Evolutionary conservation across 768 basidiomycete species (phyloP), one percentile per base, ranked within the genome.

Genomic region (Mycena floridula): DNA sequence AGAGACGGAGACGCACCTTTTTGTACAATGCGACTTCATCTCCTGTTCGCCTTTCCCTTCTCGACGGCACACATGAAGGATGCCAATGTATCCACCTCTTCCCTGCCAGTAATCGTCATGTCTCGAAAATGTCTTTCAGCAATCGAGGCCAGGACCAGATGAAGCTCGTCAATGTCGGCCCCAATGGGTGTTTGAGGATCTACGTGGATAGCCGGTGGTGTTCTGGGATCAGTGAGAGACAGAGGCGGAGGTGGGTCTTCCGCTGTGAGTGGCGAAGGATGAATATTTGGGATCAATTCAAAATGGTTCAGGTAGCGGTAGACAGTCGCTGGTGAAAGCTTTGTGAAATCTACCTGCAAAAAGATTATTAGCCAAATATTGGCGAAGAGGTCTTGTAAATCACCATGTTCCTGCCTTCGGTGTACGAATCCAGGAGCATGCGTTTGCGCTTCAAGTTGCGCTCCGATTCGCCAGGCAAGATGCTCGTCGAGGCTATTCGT

Each of bases 71-170:
- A 81, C 84, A 89, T 84, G 53, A 90, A 89, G 24, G 81, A 76
- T 16, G 85, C 84, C 30, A 90, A 66, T n/a, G 81, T 85, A 48
- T 90, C 89, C 38, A 87, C 80, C 61, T 91, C 89, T 60, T 82
- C 82, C 42, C 81, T 70, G 11, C 70, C 69, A 48, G 61, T 69
- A 21, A 72, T 68, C 11, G 63, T 54, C 46, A 77, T 67, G 28
- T 83, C 79, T 45, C 76, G 69, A 59, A 88, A 90, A 61, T 91
- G 89, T 43, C 71, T 71, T 54, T 88, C 82, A 2, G 80, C 86
- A 30, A 91, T 72, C 7, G 67, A 64, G 2, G 88, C 88, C 25
- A 91, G 63, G 36, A 84, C 72, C 0, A 59, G 67, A 47, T 88
- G 82, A 13, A 88, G 67, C 27, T 89, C 87, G 25, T 69, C 72